Base-by-base conservation (phyloP, 164 flowering plant species). In the Chimonanthus praecox region DNA sequence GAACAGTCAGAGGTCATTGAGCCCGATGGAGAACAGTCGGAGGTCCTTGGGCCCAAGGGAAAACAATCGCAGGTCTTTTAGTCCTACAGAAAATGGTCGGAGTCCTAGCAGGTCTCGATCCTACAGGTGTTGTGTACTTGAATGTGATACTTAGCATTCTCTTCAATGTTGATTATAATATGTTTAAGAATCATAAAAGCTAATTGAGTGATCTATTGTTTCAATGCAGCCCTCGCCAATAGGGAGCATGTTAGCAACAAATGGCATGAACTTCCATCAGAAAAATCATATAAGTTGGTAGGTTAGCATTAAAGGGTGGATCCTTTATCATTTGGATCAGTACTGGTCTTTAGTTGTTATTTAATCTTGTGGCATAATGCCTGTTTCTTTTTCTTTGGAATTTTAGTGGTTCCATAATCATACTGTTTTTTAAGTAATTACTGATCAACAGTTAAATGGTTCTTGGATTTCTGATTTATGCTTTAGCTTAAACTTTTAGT, bases 91-190 rank as follows among this genome's bases (percentile, higher is more conserved):
- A 10, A 54, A 54, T 16, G 15, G 0, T 9, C 60, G 60, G 11
- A 74, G 66, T 47, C 83, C 72, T 16, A 81, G 85, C 47, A 75
- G 85, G 60, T 87, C 60, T 54, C 60, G 60, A 54, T 54, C 60
- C 60, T 54, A 54, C 60, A 54, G 60, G 60, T 54, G n/a, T 54
- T 54, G 60, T 54, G 60, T 54, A 13, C 5, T n/a, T 54, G 60
- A 54, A 54, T 10, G 16, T 54, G 33, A 33, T 54, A 10, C 60
- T 54, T 11, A 16, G 60, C 11, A 54, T 54, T 54, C 15, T 3
- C 16, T 54, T 7, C 4, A 10, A 13, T 54, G 11, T 13, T 54
- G 60, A n/a, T 54, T 54, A 11, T 13, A 8, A 54, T 54, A 9
- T 54, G 16, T 54, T 54, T 54, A 11, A 54, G 16, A 4, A 54